phyloP scores from a whole-genome alignment of 805 yeast species.

The Torulaspora delbrueckii region DNA sequence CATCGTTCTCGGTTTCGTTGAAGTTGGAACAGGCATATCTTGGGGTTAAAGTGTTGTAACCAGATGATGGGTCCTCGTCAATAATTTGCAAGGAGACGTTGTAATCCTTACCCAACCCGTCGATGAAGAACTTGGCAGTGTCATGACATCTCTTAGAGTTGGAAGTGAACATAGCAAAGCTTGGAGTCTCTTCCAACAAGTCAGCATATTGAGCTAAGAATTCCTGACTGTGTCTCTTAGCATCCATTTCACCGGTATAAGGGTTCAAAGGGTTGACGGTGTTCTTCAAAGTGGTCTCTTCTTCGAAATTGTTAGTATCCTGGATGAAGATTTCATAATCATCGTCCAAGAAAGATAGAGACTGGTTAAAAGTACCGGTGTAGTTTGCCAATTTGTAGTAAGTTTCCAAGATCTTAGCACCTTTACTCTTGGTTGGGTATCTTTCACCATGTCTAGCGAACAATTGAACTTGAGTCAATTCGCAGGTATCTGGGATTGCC shows the following conservation, averaged over 20 bases:
- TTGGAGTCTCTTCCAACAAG: constrained; percentile 37
- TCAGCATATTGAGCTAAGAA: constrained; percentile 42
- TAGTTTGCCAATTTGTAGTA: constrained; percentile 17
- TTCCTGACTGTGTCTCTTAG: constrained; percentile 41
- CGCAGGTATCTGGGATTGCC: constrained; percentile 45
- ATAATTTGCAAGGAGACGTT: constrained; percentile 37
- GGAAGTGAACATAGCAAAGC: constrained; percentile 44
- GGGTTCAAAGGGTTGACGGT: constrained; percentile 27
- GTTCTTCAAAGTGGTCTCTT: constrained; percentile 34
- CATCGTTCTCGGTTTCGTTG: constrained; percentile 23
- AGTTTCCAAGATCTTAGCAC: constrained; percentile 34
- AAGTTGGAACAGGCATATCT: constrained; percentile 41
- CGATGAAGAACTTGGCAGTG: constrained; percentile 49
- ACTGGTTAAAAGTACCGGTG: constrained; percentile 41
- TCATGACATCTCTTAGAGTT: constrained; percentile 46
- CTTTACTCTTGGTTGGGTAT: constrained; percentile 49
- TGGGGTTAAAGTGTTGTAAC: constrained; percentile 49
- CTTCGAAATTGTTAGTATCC: constrained; percentile 39
- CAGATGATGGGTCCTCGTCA: constrained; percentile 40
- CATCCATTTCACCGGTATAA: constrained; percentile 45
- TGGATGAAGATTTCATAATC: constrained; percentile 42
- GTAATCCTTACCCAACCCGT: constrained; percentile 27
- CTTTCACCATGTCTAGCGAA: constrained; percentile 78
- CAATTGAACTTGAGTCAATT: constrained; percentile 62
- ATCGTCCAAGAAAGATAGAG: constrained; percentile 49